Evolutionary conservation across 2,329 filamentous ascomycete species (phyloP).

Genomic region (Claviceps spartinae): DNA sequence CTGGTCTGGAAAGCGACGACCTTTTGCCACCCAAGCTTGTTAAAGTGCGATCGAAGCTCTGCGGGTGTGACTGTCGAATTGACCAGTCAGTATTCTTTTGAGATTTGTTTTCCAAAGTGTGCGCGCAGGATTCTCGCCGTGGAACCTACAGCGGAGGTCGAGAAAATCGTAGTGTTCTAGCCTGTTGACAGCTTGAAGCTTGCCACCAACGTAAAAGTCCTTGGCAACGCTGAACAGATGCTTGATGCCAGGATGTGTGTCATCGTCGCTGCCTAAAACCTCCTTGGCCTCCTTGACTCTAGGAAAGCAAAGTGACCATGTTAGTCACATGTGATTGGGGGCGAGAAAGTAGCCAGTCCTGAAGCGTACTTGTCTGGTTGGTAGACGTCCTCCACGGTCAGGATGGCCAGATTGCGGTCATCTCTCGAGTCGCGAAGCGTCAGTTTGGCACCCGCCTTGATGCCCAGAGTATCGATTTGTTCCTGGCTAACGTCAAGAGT

Average conservation of each 20-base stretch:
- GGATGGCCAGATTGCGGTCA: slow-evolving; percentile 87
- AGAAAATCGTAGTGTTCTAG: slow-evolving; percentile 99
- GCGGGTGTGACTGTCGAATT: slow-evolving; percentile 62
- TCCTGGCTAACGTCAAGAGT: slow-evolving; percentile 72
- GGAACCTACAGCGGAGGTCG: slow-evolving; percentile 67
- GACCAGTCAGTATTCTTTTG: not conserved
- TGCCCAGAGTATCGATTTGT: slow-evolving; percentile 57
- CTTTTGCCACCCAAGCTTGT: slow-evolving; percentile 97
- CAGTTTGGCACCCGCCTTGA: slow-evolving; percentile 70
- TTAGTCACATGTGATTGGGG: not conserved
- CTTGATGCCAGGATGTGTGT: slow-evolving; percentile 82
- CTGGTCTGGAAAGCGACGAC: slow-evolving; percentile 98
- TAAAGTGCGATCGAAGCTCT: slow-evolving; percentile 90
- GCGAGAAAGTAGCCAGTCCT: not conserved
- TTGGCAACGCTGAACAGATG: slow-evolving; percentile 71
- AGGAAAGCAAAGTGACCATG: not conserved
- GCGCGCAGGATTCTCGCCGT: not conserved
- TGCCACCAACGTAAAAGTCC: slow-evolving; percentile 90
- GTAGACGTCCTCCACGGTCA: slow-evolving; percentile 94
- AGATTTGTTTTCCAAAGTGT: no score
- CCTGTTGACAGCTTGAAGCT: slow-evolving; percentile 87
- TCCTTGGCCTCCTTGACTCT: slow-evolving; percentile 81
- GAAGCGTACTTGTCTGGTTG: slow-evolving; percentile 72
- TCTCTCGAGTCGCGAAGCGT: slow-evolving; percentile 92
- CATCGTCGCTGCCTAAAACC: slow-evolving; percentile 85